phyloP scores from a whole-genome alignment of 192 early-diverging fungal genomes.

The Umbelopsis sp. region DNA sequence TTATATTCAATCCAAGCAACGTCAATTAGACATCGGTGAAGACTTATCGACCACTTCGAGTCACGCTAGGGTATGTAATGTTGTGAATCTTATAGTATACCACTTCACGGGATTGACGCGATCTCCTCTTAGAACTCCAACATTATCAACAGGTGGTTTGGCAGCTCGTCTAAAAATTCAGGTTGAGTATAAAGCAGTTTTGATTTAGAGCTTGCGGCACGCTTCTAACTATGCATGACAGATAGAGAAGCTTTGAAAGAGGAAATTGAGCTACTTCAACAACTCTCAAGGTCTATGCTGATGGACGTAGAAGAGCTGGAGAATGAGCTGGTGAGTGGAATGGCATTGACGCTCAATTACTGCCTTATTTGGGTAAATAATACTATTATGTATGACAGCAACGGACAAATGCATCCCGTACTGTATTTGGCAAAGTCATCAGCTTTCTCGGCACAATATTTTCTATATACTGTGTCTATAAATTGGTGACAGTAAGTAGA shows the following conservation, averaged over 20 bases:
- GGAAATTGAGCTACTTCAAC: constrained; percentile 64
- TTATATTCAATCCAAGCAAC: background rate
- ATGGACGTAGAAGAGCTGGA: constrained; percentile 82
- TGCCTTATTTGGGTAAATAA: background rate
- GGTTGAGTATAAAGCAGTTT: background rate
- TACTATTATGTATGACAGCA: background rate
- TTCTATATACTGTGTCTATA: constrained; percentile 89
- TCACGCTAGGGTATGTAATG: background rate
- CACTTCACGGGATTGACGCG: too few species aligned
- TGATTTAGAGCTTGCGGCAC: background rate
- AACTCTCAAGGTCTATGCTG: constrained; percentile 70
- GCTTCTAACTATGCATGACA: background rate
- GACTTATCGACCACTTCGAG: background rate
- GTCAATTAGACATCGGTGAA: background rate
- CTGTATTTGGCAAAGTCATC: constrained; percentile 76
- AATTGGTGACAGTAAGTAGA: constrained; percentile 69
- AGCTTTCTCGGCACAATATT: constrained; percentile 87
- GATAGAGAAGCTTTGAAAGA: constrained; percentile 49
- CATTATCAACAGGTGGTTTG: background rate
- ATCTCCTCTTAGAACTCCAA: too few species aligned
- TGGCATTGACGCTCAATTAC: background rate
- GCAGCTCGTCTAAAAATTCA: background rate
- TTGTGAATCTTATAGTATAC: too few species aligned
- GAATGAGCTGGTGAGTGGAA: constrained; percentile 60
- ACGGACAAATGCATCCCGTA: constrained; percentile 47